A percentile compares a stretch with the other conserved stretches of the same genome.
Conservation (phyloP, 257 asterid genomes). For the Voacanga thouarsii region DNA sequence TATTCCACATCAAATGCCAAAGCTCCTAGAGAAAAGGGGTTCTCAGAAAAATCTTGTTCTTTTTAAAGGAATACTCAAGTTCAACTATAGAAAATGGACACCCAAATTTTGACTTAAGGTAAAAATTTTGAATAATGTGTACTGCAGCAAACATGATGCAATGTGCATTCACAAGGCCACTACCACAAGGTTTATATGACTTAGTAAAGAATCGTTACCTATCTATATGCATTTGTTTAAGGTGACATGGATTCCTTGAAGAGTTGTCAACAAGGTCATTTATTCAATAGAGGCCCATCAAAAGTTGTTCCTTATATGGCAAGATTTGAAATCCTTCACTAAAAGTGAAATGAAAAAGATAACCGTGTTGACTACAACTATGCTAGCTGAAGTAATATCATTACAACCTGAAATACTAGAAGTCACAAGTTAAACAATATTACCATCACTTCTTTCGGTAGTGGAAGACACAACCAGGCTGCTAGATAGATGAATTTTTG, state of each 20-base stretch:
- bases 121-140: background rate
- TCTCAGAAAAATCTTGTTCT: constrained; percentile 4
- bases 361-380: background rate
- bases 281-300: background rate
- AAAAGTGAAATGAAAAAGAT: background rate
- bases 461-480: background rate
- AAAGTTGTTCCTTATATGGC: background rate
- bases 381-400: background rate
- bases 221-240: background rate
- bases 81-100: background rate
- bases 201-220: background rate
- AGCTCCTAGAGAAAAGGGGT: constrained; percentile 62
- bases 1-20: constrained; percentile 97
- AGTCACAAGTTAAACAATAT: background rate
- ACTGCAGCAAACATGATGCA: background rate
- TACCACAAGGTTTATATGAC: background rate
- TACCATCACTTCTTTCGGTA: background rate
- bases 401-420: background rate
- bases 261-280: background rate
- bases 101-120: background rate
- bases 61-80: background rate
- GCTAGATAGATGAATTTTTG: constrained; percentile 1
- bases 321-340: background rate
- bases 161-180: no score
- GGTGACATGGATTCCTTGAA: background rate